These are phyloP conservation scores for Yamadazyma akitaensis DNA, from an alignment of 805 yeast genomes.

Conservation along the genomic window DNA sequence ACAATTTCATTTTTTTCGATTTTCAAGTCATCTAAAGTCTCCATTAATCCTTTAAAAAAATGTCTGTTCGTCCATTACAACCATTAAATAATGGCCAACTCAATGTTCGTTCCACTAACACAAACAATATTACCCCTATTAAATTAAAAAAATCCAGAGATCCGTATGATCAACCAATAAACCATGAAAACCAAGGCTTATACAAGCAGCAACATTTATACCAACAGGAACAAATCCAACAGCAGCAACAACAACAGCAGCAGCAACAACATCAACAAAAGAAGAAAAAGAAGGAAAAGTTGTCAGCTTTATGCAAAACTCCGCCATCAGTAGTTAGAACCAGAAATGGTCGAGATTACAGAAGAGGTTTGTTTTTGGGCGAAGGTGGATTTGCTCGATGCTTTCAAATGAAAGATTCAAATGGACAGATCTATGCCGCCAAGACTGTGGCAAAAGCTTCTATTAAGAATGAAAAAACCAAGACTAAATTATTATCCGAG, in stretches of 20 bases:
- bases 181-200: constrained; percentile 1
- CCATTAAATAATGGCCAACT: constrained; percentile 52
- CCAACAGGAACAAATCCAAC: constrained; percentile 11
- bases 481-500: constrained; percentile 81
- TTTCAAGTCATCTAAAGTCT: not conserved
- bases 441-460: constrained; percentile 97
- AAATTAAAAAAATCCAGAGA: constrained; percentile 17
- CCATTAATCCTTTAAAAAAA: constrained; percentile 1
- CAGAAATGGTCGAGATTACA: constrained; percentile 81
- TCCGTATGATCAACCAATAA: constrained; percentile 8
- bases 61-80: constrained; percentile 47
- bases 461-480: constrained; percentile 85
- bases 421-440: constrained; percentile 88
- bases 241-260: constrained; percentile 7
- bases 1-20: not conserved
- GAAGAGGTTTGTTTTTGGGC: constrained; percentile 86
- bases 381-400: constrained; percentile 99
- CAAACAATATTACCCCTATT: constrained; percentile 30
- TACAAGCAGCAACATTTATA: constrained; percentile 13
- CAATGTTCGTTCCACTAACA: constrained; percentile 37
- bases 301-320: constrained; percentile 88
- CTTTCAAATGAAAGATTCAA: constrained; percentile 90
- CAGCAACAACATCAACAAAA: constrained; percentile 23
- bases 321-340: constrained; percentile 94
- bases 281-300: constrained; percentile 82